Conservation (phyloP, 2,329 filamentous ascomycete genomes). For the Paecilomyces sp. region DNA sequence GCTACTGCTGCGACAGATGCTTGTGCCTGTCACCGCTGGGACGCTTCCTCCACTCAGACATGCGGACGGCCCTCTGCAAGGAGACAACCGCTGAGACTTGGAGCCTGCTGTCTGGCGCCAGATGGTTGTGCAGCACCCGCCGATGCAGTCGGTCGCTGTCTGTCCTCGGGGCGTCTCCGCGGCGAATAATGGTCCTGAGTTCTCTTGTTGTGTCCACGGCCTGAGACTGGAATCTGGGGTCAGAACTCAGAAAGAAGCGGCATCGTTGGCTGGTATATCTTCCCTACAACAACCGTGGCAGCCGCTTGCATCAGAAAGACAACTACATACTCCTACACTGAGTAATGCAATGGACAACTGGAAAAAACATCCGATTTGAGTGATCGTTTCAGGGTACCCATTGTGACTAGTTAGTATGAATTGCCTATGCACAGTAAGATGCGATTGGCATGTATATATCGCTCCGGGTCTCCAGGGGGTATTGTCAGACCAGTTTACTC, state of each 20-base stretch:
- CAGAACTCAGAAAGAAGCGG: not conserved
- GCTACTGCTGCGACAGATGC: not conserved
- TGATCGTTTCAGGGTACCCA: not conserved
- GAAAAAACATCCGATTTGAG: not conserved
- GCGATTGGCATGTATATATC: not conserved
- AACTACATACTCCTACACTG: not conserved
- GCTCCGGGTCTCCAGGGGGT: not conserved
- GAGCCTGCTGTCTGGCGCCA: constrained; percentile 14
- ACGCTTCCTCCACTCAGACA: not conserved
- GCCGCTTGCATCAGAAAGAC: not conserved
- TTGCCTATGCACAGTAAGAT: not conserved
- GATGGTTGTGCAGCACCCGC: constrained; percentile 8
- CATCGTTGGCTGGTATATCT: not conserved
- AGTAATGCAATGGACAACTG: not conserved
- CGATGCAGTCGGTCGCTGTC: not conserved
- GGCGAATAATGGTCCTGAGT: not conserved
- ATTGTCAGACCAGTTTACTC: not conserved
- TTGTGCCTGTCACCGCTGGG: not conserved
- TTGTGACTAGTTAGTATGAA: not conserved
- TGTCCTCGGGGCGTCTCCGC: not conserved
- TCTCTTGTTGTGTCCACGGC: not conserved
- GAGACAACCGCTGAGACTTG: constrained; percentile 6
- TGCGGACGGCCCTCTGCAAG: not conserved
- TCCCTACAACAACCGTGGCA: not conserved
- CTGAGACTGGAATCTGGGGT: not conserved